Evolutionary conservation across 108 stramenopile species (phyloP).

Genomic region (Epithemia pelagica): DNA sequence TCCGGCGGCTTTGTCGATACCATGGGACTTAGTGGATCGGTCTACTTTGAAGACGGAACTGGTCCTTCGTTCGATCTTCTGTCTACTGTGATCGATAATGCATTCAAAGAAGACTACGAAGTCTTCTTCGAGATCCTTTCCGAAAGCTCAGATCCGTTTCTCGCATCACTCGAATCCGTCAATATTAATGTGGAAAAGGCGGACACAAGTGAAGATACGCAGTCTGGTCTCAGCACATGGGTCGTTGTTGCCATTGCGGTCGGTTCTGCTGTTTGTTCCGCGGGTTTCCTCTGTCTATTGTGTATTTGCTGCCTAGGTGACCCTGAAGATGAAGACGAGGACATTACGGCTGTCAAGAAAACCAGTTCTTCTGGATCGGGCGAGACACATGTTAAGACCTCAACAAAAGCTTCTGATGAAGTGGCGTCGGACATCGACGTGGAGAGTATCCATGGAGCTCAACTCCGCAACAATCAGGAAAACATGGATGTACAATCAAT

Average conservation of each 20-base stretch:
- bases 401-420: neutral
- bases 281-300: neutral
- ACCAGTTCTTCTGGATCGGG: neutral
- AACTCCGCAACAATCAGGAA: neutral
- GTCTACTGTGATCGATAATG: neutral
- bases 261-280: neutral
- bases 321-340: neutral
- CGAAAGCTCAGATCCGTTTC: neutral
- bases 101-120: neutral
- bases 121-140: neutral
- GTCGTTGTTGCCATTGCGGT: neutral
- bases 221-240: neutral
- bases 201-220: neutral
- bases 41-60: neutral
- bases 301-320: neutral
- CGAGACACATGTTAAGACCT: neutral
- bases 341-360: neutral
- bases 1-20: neutral
- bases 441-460: neutral
- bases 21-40: neutral
- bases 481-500: constrained; percentile 10
- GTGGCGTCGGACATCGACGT: neutral
- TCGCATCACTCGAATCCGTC: neutral
- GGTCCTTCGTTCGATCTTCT: neutral
- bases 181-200: neutral